Percentiles rank a stretch among this genome's conserved stretches.
phyloP scores from a whole-genome alignment of 192 early-diverging fungal genomes.

The Geranomyces michiganensis region DNA sequence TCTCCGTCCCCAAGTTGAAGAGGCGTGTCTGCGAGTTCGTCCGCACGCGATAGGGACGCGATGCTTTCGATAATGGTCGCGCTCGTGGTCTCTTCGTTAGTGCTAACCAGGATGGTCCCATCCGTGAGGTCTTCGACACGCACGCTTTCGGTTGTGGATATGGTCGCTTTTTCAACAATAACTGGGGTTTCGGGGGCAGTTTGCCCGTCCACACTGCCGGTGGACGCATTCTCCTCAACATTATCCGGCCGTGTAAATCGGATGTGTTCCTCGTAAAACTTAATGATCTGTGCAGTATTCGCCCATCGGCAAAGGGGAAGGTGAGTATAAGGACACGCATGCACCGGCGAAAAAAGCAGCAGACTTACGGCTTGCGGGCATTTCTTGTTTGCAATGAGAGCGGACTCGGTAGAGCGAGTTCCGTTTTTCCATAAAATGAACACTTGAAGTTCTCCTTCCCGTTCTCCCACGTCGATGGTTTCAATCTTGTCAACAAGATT shows the following conservation, averaged over 20 bases:
- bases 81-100: too few species aligned
- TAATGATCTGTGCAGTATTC: background rate
- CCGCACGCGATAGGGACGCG: too few species aligned
- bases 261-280: conserved; percentile 11
- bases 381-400: conserved; percentile 12
- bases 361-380: conserved; percentile 11
- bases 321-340: background rate
- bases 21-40: too few species aligned
- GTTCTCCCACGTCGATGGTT: background rate
- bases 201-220: too few species aligned
- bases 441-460: background rate
- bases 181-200: too few species aligned
- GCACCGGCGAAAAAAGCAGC: background rate
- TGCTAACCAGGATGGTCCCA: too few species aligned
- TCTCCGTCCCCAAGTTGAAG: too few species aligned
- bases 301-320: too few species aligned
- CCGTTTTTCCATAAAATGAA: conserved; percentile 11
- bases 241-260: background rate
- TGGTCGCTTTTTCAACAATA: too few species aligned
- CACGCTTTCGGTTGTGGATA: too few species aligned
- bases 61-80: too few species aligned
- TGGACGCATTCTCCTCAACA: background rate
- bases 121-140: too few species aligned
- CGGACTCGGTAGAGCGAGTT: background rate
- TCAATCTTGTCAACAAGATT: background rate